phyloP scores from a whole-genome alignment of 495 filamentous ascomycete species.

The Penicillium riverlandense region DNA sequence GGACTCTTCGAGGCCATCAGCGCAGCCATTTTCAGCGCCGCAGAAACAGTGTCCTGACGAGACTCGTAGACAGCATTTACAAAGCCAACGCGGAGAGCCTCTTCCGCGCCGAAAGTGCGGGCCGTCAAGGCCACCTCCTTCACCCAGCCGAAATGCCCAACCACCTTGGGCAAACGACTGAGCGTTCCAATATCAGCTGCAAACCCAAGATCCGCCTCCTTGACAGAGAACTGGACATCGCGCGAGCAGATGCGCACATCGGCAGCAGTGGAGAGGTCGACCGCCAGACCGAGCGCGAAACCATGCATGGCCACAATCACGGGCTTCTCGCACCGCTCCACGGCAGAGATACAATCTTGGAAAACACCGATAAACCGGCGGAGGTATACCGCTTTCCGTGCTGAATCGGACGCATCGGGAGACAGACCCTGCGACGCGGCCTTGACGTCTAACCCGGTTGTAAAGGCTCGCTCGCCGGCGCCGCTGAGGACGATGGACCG shows the following conservation, averaged over 20 bases:
- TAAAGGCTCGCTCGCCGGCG: constrained; percentile 79
- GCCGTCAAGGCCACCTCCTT: constrained; percentile 84
- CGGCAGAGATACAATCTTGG: constrained; percentile 64
- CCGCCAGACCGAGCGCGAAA: constrained; percentile 69
- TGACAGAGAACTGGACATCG: constrained; percentile 66
- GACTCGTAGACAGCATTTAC: constrained; percentile 68
- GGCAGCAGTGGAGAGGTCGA: constrained; percentile 72
- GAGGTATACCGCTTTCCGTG: constrained; percentile 58
- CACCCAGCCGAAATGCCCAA: constrained; percentile 74
- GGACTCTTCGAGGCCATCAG: constrained; percentile 78
- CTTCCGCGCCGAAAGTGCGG: constrained; percentile 66
- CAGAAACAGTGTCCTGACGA: constrained; percentile 53
- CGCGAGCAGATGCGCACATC: constrained; percentile 71
- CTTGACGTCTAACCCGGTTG: constrained; percentile 71
- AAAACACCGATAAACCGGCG: constrained; percentile 66
- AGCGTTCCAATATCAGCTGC: constrained; percentile 92
- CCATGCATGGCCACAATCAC: constrained; percentile 84
- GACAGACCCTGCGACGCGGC: constrained; percentile 41
- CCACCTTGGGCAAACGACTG: constrained; percentile 75
- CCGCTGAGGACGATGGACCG: constrained; percentile 78
- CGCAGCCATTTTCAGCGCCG: constrained; percentile 58
- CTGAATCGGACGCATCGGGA: constrained; percentile 41
- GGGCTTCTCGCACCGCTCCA: constrained; percentile 90
- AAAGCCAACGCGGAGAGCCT: constrained; percentile 77
- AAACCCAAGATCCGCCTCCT: constrained; percentile 92